A percentile compares a stretch with the other conserved stretches of the same genome.
These are phyloP conservation scores for Podospora anserina DNA, from an alignment of 495 filamentous ascomycete species.

Conservation along the genomic window DNA sequence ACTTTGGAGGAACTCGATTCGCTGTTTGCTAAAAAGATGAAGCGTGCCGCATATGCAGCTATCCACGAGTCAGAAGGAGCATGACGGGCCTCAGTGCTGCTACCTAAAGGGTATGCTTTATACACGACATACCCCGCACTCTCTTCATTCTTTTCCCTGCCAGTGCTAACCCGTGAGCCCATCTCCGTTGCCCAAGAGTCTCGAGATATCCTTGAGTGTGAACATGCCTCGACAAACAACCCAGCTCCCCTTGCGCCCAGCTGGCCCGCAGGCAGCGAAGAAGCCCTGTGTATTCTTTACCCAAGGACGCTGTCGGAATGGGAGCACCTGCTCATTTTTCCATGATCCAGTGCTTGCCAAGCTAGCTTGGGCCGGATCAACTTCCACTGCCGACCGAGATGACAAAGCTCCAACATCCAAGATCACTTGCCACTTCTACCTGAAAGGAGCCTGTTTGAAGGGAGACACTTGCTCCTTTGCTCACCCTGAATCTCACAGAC, in stretches of 20 bases:
- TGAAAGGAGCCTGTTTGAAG: conserved; percentile 1
- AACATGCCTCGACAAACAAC: not conserved
- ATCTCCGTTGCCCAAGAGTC: not conserved
- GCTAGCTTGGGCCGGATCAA: too few species aligned
- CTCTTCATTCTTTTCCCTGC: not conserved
- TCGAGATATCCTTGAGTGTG: not conserved
- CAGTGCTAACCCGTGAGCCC: not conserved
- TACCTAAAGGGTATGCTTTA: not conserved
- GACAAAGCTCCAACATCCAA: not conserved
- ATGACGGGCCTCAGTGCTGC: not conserved
- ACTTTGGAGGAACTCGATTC: not conserved
- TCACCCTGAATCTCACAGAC: conserved; percentile 8
- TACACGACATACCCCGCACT: not conserved
- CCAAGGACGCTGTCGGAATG: conserved; percentile 12
- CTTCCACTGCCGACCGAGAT: not conserved
- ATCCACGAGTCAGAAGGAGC: not conserved
- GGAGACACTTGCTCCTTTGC: conserved; percentile 11
- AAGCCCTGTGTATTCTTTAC: conserved; percentile 12
- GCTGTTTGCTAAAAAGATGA: not conserved
- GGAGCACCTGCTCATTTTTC: conserved; percentile 2
- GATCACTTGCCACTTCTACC: not conserved
- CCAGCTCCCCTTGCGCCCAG: not conserved
- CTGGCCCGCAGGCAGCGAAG: not conserved
- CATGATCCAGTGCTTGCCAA: not conserved
- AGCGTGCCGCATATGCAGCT: not conserved